A percentile compares a stretch with the other conserved stretches of the same genome.
phyloP scores from a whole-genome alignment of 345 rosid species.

The Kandelia obovata region DNA sequence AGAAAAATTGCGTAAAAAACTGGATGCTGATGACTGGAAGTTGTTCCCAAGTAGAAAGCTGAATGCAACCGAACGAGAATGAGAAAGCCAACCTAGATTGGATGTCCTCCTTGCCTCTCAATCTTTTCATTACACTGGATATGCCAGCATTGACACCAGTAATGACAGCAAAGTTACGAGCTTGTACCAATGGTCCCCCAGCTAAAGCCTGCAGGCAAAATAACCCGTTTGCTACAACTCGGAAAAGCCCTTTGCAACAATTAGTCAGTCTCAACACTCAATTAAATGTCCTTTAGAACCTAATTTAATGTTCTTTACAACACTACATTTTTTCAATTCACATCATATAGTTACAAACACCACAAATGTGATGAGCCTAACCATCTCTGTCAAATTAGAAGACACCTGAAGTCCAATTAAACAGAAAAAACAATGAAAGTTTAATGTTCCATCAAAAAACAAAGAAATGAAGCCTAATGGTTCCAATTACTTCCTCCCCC shows the following conservation, averaged over 20 bases:
- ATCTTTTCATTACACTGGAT: constrained; percentile 71
- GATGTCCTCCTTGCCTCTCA: constrained; percentile 94
- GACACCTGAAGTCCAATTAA: too few species aligned
- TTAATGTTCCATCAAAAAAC: too few species aligned
- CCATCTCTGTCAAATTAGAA: too few species aligned
- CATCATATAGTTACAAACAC: too few species aligned
- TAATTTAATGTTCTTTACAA: background rate
- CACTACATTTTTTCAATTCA: background rate
- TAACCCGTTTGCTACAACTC: background rate
- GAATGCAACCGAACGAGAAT: background rate
- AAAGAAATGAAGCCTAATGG: too few species aligned
- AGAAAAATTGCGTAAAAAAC: background rate
- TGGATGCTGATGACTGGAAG: background rate
- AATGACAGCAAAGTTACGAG: constrained; percentile 92
- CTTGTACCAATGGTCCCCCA: constrained; percentile 91
- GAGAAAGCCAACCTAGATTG: constrained; percentile 61
- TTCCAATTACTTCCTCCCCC: too few species aligned
- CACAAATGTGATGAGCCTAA: too few species aligned
- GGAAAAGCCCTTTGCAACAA: background rate
- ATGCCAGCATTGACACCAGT: constrained; percentile 95
- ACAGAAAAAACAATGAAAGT: too few species aligned
- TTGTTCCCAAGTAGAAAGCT: background rate
- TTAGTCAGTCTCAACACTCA: background rate
- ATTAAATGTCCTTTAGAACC: background rate
- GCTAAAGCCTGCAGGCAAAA: constrained; percentile 55